Percentiles rank a stretch among this genome's conserved stretches.
Conservation (phyloP, 2,329 filamentous ascomycete species). For the Ustulina deusta region DNA sequence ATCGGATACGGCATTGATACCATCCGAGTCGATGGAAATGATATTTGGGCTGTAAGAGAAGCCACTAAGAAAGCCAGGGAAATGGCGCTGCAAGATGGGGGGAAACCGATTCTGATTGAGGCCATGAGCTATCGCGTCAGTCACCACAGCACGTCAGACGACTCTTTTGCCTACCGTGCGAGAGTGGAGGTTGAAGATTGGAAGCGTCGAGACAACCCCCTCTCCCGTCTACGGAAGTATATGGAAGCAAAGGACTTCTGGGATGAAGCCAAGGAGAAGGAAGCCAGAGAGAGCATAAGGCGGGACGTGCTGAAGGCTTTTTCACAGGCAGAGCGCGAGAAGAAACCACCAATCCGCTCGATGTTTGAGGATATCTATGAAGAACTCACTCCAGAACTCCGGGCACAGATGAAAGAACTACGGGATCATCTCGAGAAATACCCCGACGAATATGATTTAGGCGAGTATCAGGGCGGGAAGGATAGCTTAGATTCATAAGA, state of each 20-base stretch:
- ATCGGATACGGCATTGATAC: conserved; percentile 95
- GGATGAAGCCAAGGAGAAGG: conserved; percentile 85
- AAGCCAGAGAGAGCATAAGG: conserved; percentile 72
- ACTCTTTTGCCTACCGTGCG: conserved; percentile 95
- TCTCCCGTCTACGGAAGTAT: conserved; percentile 88
- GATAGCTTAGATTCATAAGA: conserved; percentile 64
- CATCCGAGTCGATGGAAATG: conserved; percentile 92
- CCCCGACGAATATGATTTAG: conserved; percentile 90
- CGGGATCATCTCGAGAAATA: conserved; percentile 84
- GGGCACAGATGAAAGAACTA: conserved; percentile 79
- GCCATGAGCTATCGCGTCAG: conserved; percentile 98
- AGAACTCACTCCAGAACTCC: conserved; percentile 82
- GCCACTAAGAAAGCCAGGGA: conserved; percentile 81
- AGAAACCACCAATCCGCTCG: conserved; percentile 76
- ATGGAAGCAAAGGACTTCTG: conserved; percentile 86
- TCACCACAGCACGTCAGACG: conserved; percentile 96
- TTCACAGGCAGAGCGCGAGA: conserved; percentile 82
- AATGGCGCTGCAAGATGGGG: conserved; percentile 83
- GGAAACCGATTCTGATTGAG: conserved; percentile 87
- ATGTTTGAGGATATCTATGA: conserved; percentile 94
- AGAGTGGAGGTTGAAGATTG: conserved; percentile 95
- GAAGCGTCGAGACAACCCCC: conserved; percentile 91
- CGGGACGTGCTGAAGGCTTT: conserved; percentile 88
- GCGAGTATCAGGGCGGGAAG: conserved; percentile 79
- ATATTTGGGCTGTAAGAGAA: conserved; percentile 88